Evolutionary conservation across 192 early-diverging fungal species (phyloP).

Genomic region (Gorgonomyces haynaldii): DNA sequence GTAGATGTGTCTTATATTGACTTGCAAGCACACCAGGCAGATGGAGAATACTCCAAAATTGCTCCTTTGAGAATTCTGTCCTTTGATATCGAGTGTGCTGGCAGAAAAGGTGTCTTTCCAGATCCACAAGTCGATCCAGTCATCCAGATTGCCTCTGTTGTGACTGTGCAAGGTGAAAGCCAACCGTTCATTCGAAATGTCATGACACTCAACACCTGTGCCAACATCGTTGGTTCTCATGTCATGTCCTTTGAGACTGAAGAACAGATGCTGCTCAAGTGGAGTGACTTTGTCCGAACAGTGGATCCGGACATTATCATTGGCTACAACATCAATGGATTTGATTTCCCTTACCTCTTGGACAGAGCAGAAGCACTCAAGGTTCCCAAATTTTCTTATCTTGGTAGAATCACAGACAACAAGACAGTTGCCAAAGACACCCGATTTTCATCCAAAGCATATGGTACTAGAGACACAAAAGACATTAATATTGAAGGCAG

Average conservation of each 20-base stretch:
- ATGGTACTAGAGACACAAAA: constrained; percentile 87
- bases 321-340: constrained; percentile 94
- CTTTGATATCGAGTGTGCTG: constrained; percentile 98
- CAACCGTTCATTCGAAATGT: constrained; percentile 90
- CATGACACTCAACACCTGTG: constrained; percentile 82
- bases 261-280: constrained; percentile 61
- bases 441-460: constrained; percentile 85
- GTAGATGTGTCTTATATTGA: constrained; percentile 60
- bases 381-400: constrained; percentile 64
- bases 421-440: constrained; percentile 66
- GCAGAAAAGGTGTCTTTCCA: constrained; percentile 89
- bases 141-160: constrained; percentile 94
- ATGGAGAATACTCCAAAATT: constrained; percentile 83
- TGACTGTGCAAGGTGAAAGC: constrained; percentile 78
- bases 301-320: constrained; percentile 76
- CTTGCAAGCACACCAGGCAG: constrained; percentile 72
- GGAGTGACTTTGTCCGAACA: constrained; percentile 76
- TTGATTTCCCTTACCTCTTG: constrained; percentile 92
- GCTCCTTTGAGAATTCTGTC: constrained; percentile 89
- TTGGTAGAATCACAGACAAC: constrained; percentile 59
- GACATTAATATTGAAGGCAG: constrained; percentile 77
- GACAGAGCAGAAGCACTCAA: constrained; percentile 74
- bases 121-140: constrained; percentile 84
- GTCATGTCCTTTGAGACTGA: constrained; percentile 70
- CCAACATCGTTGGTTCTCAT: constrained; percentile 85